These are phyloP conservation scores for Paramecium pentaurelia DNA, from an alignment of 73 alveolate species.

Conservation along the genomic window DNA sequence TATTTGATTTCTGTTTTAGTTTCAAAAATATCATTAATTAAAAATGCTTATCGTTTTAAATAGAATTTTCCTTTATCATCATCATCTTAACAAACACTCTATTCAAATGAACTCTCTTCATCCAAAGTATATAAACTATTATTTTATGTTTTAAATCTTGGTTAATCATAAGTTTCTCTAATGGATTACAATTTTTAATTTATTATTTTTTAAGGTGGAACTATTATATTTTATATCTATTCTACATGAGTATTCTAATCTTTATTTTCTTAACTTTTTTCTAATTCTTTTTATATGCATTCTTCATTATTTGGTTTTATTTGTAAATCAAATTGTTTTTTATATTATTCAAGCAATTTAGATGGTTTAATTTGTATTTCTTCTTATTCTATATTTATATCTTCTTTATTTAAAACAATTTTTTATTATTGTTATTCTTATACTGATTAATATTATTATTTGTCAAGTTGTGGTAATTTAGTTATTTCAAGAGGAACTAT, in stretches of 20 bases:
- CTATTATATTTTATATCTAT: background rate
- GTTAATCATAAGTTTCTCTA: background rate
- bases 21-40: background rate
- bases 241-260: background rate
- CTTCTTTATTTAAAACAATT: background rate
- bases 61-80: background rate
- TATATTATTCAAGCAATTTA: background rate
- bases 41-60: background rate
- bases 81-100: background rate
- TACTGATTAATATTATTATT: background rate
- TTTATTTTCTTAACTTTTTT: background rate
- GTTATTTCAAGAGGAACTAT: background rate
- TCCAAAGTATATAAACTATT: background rate
- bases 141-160: background rate
- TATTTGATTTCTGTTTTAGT: background rate
- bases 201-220: background rate
- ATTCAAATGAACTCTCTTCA: background rate
- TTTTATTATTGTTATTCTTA: background rate
- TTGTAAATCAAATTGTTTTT: background rate
- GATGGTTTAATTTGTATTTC: background rate
- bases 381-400: background rate
- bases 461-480: background rate
- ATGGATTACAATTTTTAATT: background rate
- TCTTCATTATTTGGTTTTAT: background rate
- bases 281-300: background rate